Conservation (phyloP, 2,329 filamentous ascomycete genomes). For the Emmonsiellopsis sp. region DNA sequence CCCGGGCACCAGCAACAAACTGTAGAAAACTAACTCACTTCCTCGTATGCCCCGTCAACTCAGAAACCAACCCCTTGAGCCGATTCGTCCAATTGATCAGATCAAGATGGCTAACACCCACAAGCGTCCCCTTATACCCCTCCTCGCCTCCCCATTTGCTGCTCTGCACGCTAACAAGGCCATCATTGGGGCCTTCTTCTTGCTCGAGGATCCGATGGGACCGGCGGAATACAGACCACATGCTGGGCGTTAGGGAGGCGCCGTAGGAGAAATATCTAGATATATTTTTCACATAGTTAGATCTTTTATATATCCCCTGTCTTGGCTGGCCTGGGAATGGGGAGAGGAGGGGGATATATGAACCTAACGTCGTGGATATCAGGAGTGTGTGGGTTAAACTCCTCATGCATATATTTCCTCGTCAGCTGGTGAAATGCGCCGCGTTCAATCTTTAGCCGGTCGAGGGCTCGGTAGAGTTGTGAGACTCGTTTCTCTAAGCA, state of each 20-base stretch:
- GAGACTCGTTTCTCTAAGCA: constrained; percentile 39
- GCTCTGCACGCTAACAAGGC: constrained; percentile 51
- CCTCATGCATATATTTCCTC: constrained; percentile 45
- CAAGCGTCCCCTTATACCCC: constrained; percentile 51
- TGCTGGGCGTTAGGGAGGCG: constrained; percentile 45
- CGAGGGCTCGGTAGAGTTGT: constrained; percentile 46
- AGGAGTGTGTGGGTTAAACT: constrained; percentile 51
- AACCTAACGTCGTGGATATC: constrained; percentile 44
- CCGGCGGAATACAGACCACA: constrained; percentile 48
- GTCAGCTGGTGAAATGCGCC: constrained; percentile 55
- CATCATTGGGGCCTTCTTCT: constrained; percentile 52
- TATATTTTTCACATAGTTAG: constrained; percentile 7
- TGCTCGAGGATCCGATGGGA: constrained; percentile 46
- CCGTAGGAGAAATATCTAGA: constrained; percentile 54
- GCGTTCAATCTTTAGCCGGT: constrained; percentile 46
- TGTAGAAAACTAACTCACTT: constrained; percentile 31
- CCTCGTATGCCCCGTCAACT: constrained; percentile 45
- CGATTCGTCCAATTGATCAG: constrained; percentile 59
- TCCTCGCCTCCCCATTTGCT: constrained; percentile 48
- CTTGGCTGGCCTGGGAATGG: neutral
- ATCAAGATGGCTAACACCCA: constrained; percentile 55
- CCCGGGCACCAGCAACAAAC: neutral
- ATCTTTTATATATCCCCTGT: neutral
- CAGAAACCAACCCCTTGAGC: constrained; percentile 49
- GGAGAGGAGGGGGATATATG: constrained; percentile 8